Evolutionary conservation across 257 asterid genomes (phyloP).

Genomic region (Nicotiana benthamiana): DNA sequence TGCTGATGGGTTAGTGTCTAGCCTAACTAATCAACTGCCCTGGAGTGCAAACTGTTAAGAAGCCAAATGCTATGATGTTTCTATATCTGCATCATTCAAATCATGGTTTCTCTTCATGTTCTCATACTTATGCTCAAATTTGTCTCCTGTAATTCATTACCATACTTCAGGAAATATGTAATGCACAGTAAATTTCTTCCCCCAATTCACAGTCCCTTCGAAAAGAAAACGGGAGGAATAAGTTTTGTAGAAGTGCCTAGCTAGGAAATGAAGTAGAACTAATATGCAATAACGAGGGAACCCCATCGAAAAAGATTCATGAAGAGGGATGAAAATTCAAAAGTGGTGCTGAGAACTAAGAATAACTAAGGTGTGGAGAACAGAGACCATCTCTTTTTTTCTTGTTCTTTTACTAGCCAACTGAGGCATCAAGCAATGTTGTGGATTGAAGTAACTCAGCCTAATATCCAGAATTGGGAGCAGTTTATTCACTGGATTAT

Average conservation of each 20-base stretch:
- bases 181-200: neutral
- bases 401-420: too few relatives aligned
- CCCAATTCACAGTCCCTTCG: neutral
- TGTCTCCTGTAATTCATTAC: neutral
- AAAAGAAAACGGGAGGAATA: neutral
- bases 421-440: too few relatives aligned
- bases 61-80: neutral
- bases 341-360: neutral
- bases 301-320: neutral
- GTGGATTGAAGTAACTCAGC: too few relatives aligned
- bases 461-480: too few relatives aligned
- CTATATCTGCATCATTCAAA: neutral
- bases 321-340: neutral
- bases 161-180: neutral
- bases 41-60: neutral
- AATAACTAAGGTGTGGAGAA: too few relatives aligned
- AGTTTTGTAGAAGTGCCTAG: neutral
- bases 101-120: neutral
- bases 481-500: too few relatives aligned
- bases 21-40: neutral
- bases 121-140: neutral
- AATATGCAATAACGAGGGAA: neutral
- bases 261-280: neutral
- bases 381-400: too few relatives aligned
- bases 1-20: constrained; percentile 31